phyloP scores from a whole-genome alignment of 2,329 filamentous ascomycete genomes.

The Colletotrichum liaoningense region DNA sequence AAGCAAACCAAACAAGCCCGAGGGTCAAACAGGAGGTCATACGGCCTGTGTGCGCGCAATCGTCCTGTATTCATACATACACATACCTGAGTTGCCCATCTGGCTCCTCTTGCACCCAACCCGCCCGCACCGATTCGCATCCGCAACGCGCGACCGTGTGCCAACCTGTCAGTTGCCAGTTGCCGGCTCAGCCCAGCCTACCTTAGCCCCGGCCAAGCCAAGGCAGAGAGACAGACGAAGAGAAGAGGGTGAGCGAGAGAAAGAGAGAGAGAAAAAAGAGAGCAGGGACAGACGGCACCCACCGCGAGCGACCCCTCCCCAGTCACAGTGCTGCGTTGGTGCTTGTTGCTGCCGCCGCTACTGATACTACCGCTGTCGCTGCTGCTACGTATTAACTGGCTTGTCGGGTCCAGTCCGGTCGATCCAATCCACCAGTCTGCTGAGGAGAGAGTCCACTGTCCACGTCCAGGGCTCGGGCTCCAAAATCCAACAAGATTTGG shows the following conservation, averaged over 20 bases:
- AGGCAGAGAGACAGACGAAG: neutral
- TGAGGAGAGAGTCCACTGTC: constrained; percentile 32
- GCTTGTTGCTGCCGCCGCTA: constrained; percentile 13
- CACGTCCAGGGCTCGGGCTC: constrained; percentile 34
- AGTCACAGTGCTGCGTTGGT: constrained; percentile 30
- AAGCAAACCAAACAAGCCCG: neutral
- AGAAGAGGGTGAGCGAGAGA: neutral
- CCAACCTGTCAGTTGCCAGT: constrained; percentile 20
- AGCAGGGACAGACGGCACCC: constrained; percentile 1
- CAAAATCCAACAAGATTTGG: constrained; percentile 35
- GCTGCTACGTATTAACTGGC: constrained; percentile 23
- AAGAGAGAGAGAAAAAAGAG: neutral
- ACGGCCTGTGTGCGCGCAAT: neutral
- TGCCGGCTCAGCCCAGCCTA: neutral
- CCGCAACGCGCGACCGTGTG: constrained; percentile 1
- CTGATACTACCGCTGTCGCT: constrained; percentile 7
- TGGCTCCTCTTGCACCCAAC: neutral
- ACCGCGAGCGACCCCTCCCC: constrained; percentile 15
- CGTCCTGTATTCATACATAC: neutral
- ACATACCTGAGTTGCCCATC: neutral
- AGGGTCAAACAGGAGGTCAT: neutral
- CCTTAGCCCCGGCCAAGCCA: neutral
- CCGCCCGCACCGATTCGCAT: neutral
- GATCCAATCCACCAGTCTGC: constrained; percentile 36
- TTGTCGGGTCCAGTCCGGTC: constrained; percentile 35